Base-by-base conservation (phyloP, 1,284 basidiomycete species). In the Coniophora puteana region DNA sequence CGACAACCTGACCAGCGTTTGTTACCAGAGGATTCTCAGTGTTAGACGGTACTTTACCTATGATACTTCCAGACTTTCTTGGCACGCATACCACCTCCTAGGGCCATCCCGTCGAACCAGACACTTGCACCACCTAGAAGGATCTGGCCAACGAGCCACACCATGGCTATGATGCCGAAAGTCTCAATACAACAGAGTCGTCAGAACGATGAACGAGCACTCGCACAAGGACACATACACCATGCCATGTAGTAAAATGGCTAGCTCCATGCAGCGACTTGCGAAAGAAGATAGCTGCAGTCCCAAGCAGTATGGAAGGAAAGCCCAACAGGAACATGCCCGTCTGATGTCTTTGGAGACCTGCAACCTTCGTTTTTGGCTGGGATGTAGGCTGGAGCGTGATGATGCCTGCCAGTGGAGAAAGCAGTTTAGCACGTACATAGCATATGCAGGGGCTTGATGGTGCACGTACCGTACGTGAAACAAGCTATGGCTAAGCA, bases 51-150 rank as follows among this genome's bases (percentile, higher is more conserved):
- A 52, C 61, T 36, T n/a, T 47, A 80, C 83, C 84, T 67, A 51
- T 88, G 84, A 47, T 85, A 87, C 54, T 86, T 87, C 82, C 83
- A 87, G n/a, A 85, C 38, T 0, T 62, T 53, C 54, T 84, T 88
- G 18, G 83, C 82, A 57, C 72, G 78, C 39, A 67, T 59, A 14
- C 76, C 78, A 3, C 83, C 83, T 13, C 83, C 83, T 52, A 86
- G 81, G 1, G 69, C 64, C 8, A 64, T 67, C 11, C 83, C 83
- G 12, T 63, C 67, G 46, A 72, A 78, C 84, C 83, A 87, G 11
- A 87, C 82, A 40, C 80, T 85, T 12, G 71, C 79, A 2, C 69
- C 80, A 8, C 84, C 84, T 0, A 85, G 5, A 12, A 67, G 46
- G 10, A 73, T 59, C 51, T 87, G 84, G 17, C 71, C 40, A 13